Evolutionary conservation across 257 asterid genomes (phyloP), one percentile per base, ranked within the genome.

Genomic region (Cinchona pubescens): DNA sequence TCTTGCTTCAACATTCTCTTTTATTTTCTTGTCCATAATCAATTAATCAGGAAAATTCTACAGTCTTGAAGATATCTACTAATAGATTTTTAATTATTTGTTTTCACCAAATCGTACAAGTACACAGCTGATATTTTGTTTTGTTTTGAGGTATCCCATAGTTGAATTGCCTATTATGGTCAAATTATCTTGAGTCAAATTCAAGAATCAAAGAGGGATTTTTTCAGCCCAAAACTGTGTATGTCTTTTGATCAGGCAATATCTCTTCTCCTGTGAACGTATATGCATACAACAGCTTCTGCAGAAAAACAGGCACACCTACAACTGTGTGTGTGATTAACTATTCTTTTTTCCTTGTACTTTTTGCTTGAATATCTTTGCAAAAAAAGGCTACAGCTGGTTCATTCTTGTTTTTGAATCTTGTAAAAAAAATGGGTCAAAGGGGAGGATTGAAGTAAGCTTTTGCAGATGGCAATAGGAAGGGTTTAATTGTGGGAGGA

Each of bases 381-480:
- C 23, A 45, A 30, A 23, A 27, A 42, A 32, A 32, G n/a, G 46
- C 37, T n/a, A 59, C 40, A 60, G 62, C 53, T 76, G 42, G 49
- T 76, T 37, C 72, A 16, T 21, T 53, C 27, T 1, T 63, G 37
- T 53, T 42, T 68, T 38, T 66, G 62, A 29, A 42, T 64, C 23
- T 53, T 35, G 32, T 12, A 59, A 27, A 10, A 23, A 25, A 56
- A 67, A 32, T 5, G 71, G 78, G 75, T 58, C 78, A 72, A 72
- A 68, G 27, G 23, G 35, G 43, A n/a, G 71, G 42, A 67, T 29
- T 76, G 43, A 13, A 7, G 21, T 21, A 21, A 53, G 29, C 18
- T 46, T 64, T 67, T 70, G 81, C 84, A 83, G 82, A 80, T 80
- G 79, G 25, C 43, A 37, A 56, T 18, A 65, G 60, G 85, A 72